Evolutionary conservation across 2,329 filamentous ascomycete genomes (phyloP).

Genomic region (Knoxdaviesia capensis): DNA sequence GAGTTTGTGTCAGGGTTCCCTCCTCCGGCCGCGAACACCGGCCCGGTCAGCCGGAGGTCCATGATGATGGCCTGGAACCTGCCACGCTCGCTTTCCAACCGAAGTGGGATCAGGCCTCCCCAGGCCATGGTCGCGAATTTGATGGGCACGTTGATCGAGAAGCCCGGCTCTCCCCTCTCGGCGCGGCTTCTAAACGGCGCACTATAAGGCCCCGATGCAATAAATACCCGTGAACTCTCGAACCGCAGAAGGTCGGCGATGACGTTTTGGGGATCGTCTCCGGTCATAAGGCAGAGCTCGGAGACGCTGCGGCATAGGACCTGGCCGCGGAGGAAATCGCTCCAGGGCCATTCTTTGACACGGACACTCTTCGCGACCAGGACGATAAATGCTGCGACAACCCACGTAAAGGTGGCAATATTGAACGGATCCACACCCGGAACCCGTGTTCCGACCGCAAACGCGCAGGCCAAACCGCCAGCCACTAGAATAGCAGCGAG

Average conservation of each 20-base stretch:
- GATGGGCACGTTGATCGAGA: slow-evolving; percentile 9
- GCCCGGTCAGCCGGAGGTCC: too few relatives aligned
- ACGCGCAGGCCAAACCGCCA: slow-evolving; percentile 10
- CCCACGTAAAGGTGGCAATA: slow-evolving; percentile 11
- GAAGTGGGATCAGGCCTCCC: slow-evolving; percentile 5
- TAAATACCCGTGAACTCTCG: slow-evolving; percentile 6
- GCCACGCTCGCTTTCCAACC: not conserved
- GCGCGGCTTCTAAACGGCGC: slow-evolving; percentile 6
- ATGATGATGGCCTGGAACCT: too few relatives aligned
- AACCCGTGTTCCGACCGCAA: slow-evolving; percentile 9
- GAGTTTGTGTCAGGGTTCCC: too few relatives aligned
- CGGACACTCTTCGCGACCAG: slow-evolving; percentile 9
- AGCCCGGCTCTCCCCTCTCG: slow-evolving; percentile 4
- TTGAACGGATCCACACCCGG: slow-evolving; percentile 13
- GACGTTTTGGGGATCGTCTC: slow-evolving; percentile 9
- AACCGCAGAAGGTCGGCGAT: slow-evolving; percentile 10
- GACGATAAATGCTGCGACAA: slow-evolving; percentile 9
- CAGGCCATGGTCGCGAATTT: slow-evolving; percentile 4
- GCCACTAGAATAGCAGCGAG: slow-evolving; percentile 4
- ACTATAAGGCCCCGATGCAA: slow-evolving; percentile 9
- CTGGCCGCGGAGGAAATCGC: slow-evolving; percentile 10
- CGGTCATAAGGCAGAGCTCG: slow-evolving; percentile 8
- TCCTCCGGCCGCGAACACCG: too few relatives aligned
- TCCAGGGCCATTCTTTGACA: slow-evolving; percentile 11
- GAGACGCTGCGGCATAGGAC: slow-evolving; percentile 10